Evolutionary conservation across 768 basidiomycete species (phyloP), one percentile per base, ranked within the genome.

Genomic region (Tricholoma sp.): DNA sequence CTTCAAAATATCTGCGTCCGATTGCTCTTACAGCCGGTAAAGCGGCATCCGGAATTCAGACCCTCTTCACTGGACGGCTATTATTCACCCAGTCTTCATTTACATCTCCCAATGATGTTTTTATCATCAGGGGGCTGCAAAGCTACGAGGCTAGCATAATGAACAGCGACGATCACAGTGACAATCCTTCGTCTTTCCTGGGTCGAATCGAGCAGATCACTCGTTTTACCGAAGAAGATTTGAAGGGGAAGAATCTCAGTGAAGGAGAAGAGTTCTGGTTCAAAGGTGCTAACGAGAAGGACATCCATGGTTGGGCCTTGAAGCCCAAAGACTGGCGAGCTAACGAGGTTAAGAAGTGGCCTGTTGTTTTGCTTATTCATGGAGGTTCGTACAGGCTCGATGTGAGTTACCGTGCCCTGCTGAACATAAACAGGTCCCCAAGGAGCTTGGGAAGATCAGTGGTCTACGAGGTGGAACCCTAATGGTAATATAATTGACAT

Each of bases 391-490:
- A 20, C 9, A 13, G n/a, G 28, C 1, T 31, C 5, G 2, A 32
- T 6, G 31, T 32, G 17, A 18, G 29, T 50, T 51, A 33, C 10
- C 17, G 13, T 33, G 10, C 32, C 24, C 1, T 7, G n/a, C 17
- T 41, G 15, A 29, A 47, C 34, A 39, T 55, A 32, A 42, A 37
- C 24, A 75, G 86, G 87, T 15, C 89, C 89, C 5, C 87, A 92
- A 66, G 78, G 85, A 29, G 91, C 89, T 49, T 97, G 94, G 94
- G 84, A 86, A 61, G 94, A 97, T 65, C 78, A 83, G 44, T 98
- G 95, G 95, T 88, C 85, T 2, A 94, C 84, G 29, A 76, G 93
- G 53, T 96, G 95, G 95, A 98, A 97, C 71, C 89, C 87, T 0
- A 91, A 93, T 63, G 77, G 89, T 89, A 55, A 53, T 8, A 24